phyloP scores from a whole-genome alignment of 257 asterid genomes.

The Apocynum venetum region DNA sequence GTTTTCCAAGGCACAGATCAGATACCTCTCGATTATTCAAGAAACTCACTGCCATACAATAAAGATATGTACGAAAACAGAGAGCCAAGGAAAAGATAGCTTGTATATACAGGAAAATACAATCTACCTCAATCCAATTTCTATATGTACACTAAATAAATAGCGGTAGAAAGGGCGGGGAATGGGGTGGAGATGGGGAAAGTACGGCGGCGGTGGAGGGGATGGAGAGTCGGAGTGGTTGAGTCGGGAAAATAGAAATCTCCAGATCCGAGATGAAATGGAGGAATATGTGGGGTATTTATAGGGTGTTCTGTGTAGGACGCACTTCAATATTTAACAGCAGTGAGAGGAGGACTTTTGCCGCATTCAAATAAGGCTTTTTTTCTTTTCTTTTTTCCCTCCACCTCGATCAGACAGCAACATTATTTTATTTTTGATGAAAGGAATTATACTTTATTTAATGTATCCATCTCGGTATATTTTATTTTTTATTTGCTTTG shows the following conservation, averaged over 20 bases:
- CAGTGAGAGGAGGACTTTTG: too few relatives aligned
- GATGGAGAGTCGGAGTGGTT: neutral
- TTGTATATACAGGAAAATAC: neutral
- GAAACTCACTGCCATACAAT: conserved; percentile 80
- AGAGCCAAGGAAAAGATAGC: neutral
- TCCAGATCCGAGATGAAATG: neutral
- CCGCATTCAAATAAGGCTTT: too few relatives aligned
- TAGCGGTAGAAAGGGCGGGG: neutral
- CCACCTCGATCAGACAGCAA: too few relatives aligned
- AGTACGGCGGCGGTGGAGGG: neutral
- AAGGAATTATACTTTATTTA: too few relatives aligned
- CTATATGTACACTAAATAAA: neutral
- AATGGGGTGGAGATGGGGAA: neutral
- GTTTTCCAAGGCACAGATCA: conserved; percentile 83
- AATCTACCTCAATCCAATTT: neutral
- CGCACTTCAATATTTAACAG: too few relatives aligned
- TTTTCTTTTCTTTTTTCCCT: too few relatives aligned
- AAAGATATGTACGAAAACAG: neutral
- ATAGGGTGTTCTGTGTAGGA: neutral
- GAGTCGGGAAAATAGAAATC: neutral
- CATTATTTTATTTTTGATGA: too few relatives aligned
- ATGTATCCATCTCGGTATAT: too few relatives aligned
- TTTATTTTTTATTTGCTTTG: too few relatives aligned
- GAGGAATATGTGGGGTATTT: conserved; percentile 3
- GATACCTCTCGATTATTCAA: conserved; percentile 53